phyloP scores from a whole-genome alignment of 306 rosid genomes.

The Echinosophora koreensis region DNA sequence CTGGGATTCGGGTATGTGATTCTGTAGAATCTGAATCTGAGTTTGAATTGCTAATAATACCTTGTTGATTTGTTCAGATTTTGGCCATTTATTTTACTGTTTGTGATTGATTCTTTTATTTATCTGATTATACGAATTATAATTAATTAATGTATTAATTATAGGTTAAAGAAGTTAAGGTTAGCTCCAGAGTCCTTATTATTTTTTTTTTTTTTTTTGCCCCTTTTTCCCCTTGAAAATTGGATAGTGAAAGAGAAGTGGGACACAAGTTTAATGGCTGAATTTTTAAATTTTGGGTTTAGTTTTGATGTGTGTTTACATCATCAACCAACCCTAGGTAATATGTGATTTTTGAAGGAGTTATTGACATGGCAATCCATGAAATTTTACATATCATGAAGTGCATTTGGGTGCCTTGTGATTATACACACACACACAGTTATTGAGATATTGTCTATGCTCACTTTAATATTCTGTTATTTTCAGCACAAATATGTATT shows the following conservation, averaged over 20 bases:
- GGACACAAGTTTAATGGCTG: slow-evolving; percentile 7
- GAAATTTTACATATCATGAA: too few species aligned
- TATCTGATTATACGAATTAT: neutral
- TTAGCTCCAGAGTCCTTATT: neutral
- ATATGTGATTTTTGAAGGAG: too few species aligned
- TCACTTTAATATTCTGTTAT: neutral
- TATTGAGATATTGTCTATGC: neutral
- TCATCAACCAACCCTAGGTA: too few species aligned
- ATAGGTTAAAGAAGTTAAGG: neutral
- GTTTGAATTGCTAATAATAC: slow-evolving; percentile 3
- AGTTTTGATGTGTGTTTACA: too few species aligned
- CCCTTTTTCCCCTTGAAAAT: neutral
- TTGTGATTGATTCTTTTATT: slow-evolving; percentile 1
- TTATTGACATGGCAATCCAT: too few species aligned
- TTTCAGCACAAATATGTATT: slow-evolving; percentile 11
- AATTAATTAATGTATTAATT: neutral
- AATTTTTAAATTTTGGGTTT: neutral
- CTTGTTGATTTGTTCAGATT: slow-evolving; percentile 42
- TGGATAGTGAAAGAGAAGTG: neutral
- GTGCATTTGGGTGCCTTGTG: neutral
- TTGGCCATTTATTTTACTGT: slow-evolving; percentile 7
- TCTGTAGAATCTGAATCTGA: slow-evolving; percentile 35
- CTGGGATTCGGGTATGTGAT: slow-evolving; percentile 45
- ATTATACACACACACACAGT: neutral
- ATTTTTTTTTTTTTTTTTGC: neutral